Evolutionary conservation across 1,284 basidiomycete genomes (phyloP).

Genomic region (Trametes pubescens): DNA sequence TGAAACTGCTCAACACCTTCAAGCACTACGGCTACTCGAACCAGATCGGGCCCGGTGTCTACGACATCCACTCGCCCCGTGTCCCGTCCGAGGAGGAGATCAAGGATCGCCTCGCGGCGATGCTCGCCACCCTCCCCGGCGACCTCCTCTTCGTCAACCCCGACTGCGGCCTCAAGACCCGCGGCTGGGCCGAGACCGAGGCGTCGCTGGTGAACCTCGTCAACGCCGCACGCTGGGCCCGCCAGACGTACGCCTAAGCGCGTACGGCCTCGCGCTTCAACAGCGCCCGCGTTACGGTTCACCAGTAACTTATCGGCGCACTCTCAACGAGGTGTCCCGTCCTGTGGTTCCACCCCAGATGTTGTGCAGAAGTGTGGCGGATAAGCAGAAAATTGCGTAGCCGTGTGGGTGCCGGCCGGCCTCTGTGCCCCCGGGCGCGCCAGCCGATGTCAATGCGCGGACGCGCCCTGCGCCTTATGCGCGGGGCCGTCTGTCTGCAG

Average conservation of each 20-base stretch:
- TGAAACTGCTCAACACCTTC: constrained; percentile 98
- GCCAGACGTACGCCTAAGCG: constrained; percentile 78
- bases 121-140: constrained; percentile 82
- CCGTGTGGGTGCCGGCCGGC: constrained; percentile 35
- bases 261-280: constrained; percentile 79
- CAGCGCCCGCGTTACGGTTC: constrained; percentile 71
- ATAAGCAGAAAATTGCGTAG: constrained; percentile 37
- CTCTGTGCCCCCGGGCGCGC: constrained; percentile 11
- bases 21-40: constrained; percentile 96
- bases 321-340: constrained; percentile 44
- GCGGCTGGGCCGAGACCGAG: constrained; percentile 97
- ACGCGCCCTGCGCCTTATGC: constrained; percentile 4
- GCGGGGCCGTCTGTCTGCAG: constrained; percentile 20
- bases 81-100: constrained; percentile 96
- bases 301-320: constrained; percentile 49
- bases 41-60: constrained; percentile 98
- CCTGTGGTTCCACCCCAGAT: constrained; percentile 41
- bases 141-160: constrained; percentile 94
- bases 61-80: constrained; percentile 99
- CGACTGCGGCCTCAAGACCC: constrained; percentile 92
- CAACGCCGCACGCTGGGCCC: constrained; percentile 90
- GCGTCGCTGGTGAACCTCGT: constrained; percentile 91
- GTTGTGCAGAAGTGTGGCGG: constrained; percentile 45
- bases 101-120: constrained; percentile 89
- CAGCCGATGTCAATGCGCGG: constrained; percentile 15